Conservation (phyloP, 2,329 filamentous ascomycete species). For the Colletotrichum liriopes region DNA sequence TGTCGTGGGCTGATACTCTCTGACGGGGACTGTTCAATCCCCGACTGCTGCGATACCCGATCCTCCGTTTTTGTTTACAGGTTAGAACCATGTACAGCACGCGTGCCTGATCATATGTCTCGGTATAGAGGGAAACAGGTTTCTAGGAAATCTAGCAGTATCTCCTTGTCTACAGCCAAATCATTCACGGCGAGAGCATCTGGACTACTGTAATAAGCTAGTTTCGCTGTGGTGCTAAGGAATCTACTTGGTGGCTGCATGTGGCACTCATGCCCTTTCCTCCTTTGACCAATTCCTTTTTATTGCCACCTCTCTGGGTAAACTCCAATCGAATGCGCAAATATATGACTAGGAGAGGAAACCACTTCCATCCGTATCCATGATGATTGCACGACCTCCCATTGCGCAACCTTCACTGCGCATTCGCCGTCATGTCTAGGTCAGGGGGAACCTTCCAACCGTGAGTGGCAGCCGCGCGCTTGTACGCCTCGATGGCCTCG, state of each 20-base stretch:
- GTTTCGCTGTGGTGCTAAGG: neutral
- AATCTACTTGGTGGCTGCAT: too few relatives aligned
- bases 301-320: neutral
- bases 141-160: too few relatives aligned
- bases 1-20: too few relatives aligned
- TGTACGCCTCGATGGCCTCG: slow-evolving; percentile 83
- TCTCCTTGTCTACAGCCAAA: neutral
- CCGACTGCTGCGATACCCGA: too few relatives aligned
- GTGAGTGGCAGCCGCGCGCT: slow-evolving; percentile 69
- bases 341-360: neutral
- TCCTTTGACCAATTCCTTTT: neutral
- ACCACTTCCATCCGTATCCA: too few relatives aligned
- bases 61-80: too few relatives aligned
- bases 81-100: too few relatives aligned
- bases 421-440: slow-evolving; percentile 63
- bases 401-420: slow-evolving; percentile 25
- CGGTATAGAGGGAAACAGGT: too few relatives aligned
- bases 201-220: neutral
- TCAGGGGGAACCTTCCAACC: slow-evolving; percentile 81
- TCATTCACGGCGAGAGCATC: neutral
- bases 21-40: too few relatives aligned
- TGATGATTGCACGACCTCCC: too few relatives aligned
- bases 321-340: slow-evolving; percentile 5
- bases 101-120: too few relatives aligned
- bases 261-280: neutral